These are phyloP conservation scores for Acacia crassicarpa DNA, from an alignment of 306 rosid genomes.

Conservation along the genomic window DNA sequence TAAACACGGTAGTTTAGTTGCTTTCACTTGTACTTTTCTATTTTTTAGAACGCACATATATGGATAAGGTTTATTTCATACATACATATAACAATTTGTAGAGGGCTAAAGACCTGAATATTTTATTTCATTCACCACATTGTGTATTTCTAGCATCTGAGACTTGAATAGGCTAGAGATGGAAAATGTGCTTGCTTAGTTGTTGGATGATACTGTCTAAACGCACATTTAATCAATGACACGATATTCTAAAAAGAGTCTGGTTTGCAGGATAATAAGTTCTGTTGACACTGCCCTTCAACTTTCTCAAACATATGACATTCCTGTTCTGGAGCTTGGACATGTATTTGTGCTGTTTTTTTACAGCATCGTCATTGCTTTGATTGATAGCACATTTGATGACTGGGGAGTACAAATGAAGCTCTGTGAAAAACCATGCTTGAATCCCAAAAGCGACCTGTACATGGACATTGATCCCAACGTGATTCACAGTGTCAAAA, in stretches of 20 bases:
- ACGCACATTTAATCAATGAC: neutral
- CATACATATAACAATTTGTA: neutral
- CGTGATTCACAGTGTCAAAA: slow-evolving; percentile 21
- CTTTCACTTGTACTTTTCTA: neutral
- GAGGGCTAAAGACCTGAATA: neutral
- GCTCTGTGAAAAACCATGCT: slow-evolving; percentile 40
- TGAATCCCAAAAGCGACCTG: slow-evolving; percentile 27
- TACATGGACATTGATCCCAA: slow-evolving; percentile 51
- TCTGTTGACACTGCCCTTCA: slow-evolving; percentile 57
- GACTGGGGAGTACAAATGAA: slow-evolving; percentile 63
- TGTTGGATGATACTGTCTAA: neutral
- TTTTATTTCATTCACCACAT: neutral
- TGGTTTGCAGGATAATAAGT: slow-evolving; percentile 56
- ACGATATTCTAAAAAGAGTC: slow-evolving; percentile 15
- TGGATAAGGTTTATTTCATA: neutral
- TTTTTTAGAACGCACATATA: neutral
- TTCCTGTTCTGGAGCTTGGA: slow-evolving; percentile 56
- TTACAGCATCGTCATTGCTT: slow-evolving; percentile 38
- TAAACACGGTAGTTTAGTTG: neutral
- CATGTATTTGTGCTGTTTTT: slow-evolving; percentile 65
- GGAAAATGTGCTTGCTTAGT: neutral
- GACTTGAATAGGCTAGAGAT: neutral
- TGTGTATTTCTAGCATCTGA: neutral
- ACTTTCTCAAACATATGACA: slow-evolving; percentile 51
- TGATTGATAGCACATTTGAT: slow-evolving; percentile 55